Evolutionary conservation across 768 basidiomycete species (phyloP).

Genomic region (Phaeotremella skinneri): DNA sequence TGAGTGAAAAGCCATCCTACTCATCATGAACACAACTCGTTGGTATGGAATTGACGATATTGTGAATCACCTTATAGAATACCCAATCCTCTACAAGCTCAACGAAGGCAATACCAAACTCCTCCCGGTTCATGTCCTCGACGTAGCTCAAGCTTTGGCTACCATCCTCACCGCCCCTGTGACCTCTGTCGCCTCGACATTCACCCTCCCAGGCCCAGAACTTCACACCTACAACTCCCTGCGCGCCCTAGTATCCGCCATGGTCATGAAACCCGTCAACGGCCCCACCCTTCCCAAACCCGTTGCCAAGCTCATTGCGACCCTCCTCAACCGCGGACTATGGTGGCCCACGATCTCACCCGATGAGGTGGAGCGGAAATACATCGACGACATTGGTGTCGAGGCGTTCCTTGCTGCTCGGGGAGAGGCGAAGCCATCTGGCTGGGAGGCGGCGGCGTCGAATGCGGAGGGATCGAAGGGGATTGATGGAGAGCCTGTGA

Average conservation of each 20-base stretch:
- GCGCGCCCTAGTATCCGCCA: constrained; percentile 63
- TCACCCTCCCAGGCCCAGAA: constrained; percentile 84
- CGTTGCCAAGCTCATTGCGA: constrained; percentile 65
- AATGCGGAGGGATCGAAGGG: constrained; percentile 30
- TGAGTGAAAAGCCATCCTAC: too few species aligned
- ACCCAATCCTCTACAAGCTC: constrained; percentile 90
- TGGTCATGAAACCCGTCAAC: constrained; percentile 71
- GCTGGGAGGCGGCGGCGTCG: constrained; percentile 28
- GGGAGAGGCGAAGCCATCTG: constrained; percentile 24
- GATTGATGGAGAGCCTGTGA: constrained; percentile 53
- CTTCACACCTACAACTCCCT: constrained; percentile 70
- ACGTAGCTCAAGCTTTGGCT: constrained; percentile 90
- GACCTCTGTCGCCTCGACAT: constrained; percentile 57
- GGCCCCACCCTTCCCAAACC: constrained; percentile 75
- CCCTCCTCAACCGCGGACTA: constrained; percentile 60
- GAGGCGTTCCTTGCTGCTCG: constrained; percentile 44
- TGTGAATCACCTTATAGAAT: constrained; percentile 58
- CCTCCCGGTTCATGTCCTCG: constrained; percentile 89
- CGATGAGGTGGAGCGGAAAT: constrained; percentile 85
- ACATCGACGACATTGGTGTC: constrained; percentile 67
- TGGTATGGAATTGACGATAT: constrained; percentile 3
- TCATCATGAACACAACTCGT: too few species aligned
- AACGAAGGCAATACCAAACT: constrained; percentile 83
- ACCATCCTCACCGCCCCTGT: constrained; percentile 65
- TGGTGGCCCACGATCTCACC: constrained; percentile 94